Evolutionary conservation across 495 filamentous ascomycete species (phyloP), one percentile per base, ranked within the genome.

Genomic region (Xylaria bambusicola): DNA sequence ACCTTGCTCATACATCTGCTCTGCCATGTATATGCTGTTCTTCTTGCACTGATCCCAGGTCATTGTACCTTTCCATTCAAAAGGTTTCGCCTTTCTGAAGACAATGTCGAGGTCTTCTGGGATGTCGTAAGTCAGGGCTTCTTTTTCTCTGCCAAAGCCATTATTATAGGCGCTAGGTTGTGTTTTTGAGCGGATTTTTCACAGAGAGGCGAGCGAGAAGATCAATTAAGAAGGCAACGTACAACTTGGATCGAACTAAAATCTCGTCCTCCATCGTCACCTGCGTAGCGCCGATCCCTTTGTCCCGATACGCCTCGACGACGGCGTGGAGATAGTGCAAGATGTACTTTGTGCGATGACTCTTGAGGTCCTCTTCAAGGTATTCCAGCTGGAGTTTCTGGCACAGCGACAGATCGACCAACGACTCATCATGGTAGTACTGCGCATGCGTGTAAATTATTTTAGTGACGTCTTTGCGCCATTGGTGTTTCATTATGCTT

Each of bases 371-470:
- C 6, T 13, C 57, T 6, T 60, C 49, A 29, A 60, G 26, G 23
- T 21, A 52, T 1, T 13, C 3, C 18, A 60, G 29, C 29, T 60
- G 57, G 20, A 46, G 36, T 15, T 29, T 13, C n/a, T 47, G 49
- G 0, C 36, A 12, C 8, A 23, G 38, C 15, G 38, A 20, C 9
- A 13, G 21, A 10, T 53, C 49, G 41, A 60, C 52, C 29, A 60
- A 1, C 17, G 29, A 38, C 41, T 52, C 48, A 41, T 60, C 57
- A 23, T 60, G 57, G 27, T 52, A 70, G 45, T 70, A 62, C 50
- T 67, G 60, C 3, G 67, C 60, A 40, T 70, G 67, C 0, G 67
- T 65, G 46, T 65, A 70, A 21, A 58, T 61, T 15, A 70, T 56
- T 17, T 62, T 56, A 21, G 56, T 42, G 48, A 63, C 58, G 20